phyloP scores from a whole-genome alignment of 2,329 filamentous ascomycete genomes.

The Sporothrix curviconia region DNA sequence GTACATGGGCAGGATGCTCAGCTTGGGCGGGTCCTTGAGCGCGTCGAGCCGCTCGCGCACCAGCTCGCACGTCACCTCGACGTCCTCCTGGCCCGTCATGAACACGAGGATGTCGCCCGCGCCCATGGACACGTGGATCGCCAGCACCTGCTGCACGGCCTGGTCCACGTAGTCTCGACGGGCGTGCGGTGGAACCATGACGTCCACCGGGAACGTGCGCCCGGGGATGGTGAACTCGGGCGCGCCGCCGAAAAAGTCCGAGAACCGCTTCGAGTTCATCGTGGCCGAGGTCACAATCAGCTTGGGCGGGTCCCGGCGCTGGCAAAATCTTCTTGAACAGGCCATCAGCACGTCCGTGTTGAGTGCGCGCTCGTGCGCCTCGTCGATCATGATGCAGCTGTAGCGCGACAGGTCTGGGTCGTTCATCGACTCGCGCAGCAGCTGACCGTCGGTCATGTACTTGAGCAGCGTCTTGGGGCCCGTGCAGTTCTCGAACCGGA shows the following conservation, averaged over 20 bases:
- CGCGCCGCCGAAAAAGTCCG: slow-evolving; percentile 90
- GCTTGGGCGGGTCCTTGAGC: slow-evolving; percentile 87
- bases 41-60: slow-evolving; percentile 80
- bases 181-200: slow-evolving; percentile 92
- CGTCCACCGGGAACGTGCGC: slow-evolving; percentile 92
- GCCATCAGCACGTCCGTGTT: slow-evolving; percentile 96
- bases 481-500: slow-evolving; percentile 97
- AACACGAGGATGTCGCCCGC: slow-evolving; percentile 93
- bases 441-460: slow-evolving; percentile 97
- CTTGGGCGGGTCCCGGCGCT: slow-evolving; percentile 83
- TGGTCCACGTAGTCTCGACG: slow-evolving; percentile 98
- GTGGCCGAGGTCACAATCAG: slow-evolving; percentile 96
- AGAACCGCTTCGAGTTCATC: slow-evolving; percentile 96
- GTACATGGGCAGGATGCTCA: slow-evolving; percentile 95
- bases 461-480: slow-evolving; percentile 94
- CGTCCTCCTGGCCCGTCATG: slow-evolving; percentile 99
- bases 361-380: slow-evolving; percentile 91
- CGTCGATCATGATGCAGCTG: slow-evolving; percentile 98
- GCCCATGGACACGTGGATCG: slow-evolving; percentile 93
- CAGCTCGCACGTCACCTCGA: slow-evolving; percentile 91
- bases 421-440: slow-evolving; percentile 86
- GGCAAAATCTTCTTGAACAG: slow-evolving; percentile 94
- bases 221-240: slow-evolving; percentile 96
- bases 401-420: slow-evolving; percentile 92
- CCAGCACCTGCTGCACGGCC: slow-evolving; percentile 89